Percentiles rank a stretch among this genome's conserved stretches.
These are phyloP conservation scores for Sarocladium oryzae DNA, from an alignment of 2,329 filamentous ascomycete genomes.

Conservation along the genomic window DNA sequence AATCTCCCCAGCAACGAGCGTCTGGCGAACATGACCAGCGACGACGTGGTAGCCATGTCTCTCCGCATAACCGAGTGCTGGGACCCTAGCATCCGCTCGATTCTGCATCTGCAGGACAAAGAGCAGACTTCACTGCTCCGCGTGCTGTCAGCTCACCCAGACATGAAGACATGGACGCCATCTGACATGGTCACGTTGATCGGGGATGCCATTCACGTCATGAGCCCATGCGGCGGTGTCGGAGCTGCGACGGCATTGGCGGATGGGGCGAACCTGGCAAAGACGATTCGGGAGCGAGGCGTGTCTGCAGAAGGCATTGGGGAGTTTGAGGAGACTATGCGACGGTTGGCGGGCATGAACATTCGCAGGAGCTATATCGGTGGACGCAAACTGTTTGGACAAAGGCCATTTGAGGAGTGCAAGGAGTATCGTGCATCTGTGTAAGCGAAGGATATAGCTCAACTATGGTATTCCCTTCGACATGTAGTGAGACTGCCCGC, in stretches of 20 bases:
- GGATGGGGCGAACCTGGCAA: neutral
- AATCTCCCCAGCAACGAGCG: neutral
- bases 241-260: neutral
- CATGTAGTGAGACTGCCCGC: no score
- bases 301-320: neutral
- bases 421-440: neutral
- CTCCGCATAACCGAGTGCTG: neutral
- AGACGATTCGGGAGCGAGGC: neutral
- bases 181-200: neutral
- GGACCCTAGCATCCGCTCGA: neutral
- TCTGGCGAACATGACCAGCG: neutral
- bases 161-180: neutral
- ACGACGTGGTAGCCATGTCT: neutral
- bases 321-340: neutral
- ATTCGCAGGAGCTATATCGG: neutral
- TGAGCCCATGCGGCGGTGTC: neutral
- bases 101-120: neutral
- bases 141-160: neutral
- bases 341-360: neutral
- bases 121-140: neutral
- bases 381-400: neutral
- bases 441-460: neutral
- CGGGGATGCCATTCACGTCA: neutral
- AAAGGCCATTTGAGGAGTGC: neutral
- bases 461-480: no score